Evolutionary conservation across 2,329 filamentous ascomycete species (phyloP).

Genomic region (Xylaria sp.): DNA sequence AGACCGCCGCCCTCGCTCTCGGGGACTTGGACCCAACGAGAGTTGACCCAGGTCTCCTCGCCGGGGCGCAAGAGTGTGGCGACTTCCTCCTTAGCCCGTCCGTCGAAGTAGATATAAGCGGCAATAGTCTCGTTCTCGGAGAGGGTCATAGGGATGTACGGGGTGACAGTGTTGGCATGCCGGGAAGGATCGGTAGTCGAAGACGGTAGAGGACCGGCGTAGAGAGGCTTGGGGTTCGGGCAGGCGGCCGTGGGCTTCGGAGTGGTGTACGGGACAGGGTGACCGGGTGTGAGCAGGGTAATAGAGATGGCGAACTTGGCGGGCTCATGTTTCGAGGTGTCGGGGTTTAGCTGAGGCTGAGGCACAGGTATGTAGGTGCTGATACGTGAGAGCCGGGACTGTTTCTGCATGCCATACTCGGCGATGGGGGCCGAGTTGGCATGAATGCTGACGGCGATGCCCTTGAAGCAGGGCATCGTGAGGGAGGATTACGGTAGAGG

Average conservation of each 20-base stretch:
- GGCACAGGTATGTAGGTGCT: slow-evolving; percentile 98
- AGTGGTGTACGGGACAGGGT: slow-evolving; percentile 91
- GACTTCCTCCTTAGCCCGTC: slow-evolving; percentile 93
- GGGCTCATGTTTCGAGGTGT: slow-evolving; percentile 83
- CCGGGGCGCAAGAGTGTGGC: slow-evolving; percentile 91
- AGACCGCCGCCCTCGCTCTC: slow-evolving; percentile 91
- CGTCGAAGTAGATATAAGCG: slow-evolving; percentile 99
- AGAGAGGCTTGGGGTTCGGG: slow-evolving; percentile 83
- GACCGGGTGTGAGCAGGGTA: slow-evolving; percentile 87
- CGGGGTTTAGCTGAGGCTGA: slow-evolving; percentile 79
- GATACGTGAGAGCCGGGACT: slow-evolving; percentile 90
- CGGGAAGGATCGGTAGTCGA: slow-evolving; percentile 60
- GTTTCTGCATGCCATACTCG: slow-evolving; percentile 94
- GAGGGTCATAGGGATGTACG: slow-evolving; percentile 91
- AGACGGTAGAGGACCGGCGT: slow-evolving; percentile 77
- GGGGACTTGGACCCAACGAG: slow-evolving; percentile 94
- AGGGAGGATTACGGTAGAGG: slow-evolving; percentile 21
- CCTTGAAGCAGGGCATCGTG: slow-evolving; percentile 95
- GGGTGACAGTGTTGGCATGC: slow-evolving; percentile 70
- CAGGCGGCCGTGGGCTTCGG: slow-evolving; percentile 82
- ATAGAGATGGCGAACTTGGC: slow-evolving; percentile 99
- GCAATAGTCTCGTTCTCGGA: slow-evolving; percentile 97
- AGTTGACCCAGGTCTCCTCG: slow-evolving; percentile 99
- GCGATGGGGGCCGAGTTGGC: slow-evolving; percentile 81
- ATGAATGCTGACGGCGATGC: slow-evolving; percentile 98